Evolutionary conservation across 2,329 filamentous ascomycete species (phyloP).

Genomic region (Verticillium tricorpus): DNA sequence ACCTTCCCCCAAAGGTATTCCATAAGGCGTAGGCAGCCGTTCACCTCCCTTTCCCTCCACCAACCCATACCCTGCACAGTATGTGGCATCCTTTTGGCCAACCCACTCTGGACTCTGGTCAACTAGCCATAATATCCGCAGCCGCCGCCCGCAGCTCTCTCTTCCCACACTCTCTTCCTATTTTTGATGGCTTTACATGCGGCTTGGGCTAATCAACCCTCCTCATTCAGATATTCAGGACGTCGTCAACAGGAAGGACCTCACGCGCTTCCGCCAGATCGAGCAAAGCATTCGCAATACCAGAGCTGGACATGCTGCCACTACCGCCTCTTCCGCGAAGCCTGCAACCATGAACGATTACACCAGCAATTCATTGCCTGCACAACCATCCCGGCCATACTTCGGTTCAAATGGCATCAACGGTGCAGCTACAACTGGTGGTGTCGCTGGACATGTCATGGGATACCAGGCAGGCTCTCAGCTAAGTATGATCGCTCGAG

Average conservation of each 20-base stretch:
- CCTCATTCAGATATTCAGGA: conserved; percentile 35
- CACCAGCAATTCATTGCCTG: conserved; percentile 14
- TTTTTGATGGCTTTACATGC: not conserved
- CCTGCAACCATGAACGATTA: not conserved
- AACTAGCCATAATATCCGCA: too few species aligned
- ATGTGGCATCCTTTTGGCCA: too few species aligned
- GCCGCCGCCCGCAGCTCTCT: too few species aligned
- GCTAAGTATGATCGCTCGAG: not conserved
- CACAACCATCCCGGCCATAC: not conserved
- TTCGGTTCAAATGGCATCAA: not conserved
- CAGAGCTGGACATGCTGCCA: conserved; percentile 1
- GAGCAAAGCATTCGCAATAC: conserved; percentile 32
- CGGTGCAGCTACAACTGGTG: not conserved
- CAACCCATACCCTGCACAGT: not conserved
- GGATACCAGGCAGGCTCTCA: not conserved
- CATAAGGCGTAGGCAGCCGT: not conserved
- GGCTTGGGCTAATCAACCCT: not conserved
- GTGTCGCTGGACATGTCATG: not conserved
- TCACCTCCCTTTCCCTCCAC: not conserved
- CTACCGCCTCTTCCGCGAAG: conserved; percentile 1
- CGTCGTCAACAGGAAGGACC: conserved; percentile 29
- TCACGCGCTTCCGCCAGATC: conserved; percentile 36
- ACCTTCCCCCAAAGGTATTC: not conserved
- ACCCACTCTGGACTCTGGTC: too few species aligned
- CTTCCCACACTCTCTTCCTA: too few species aligned